Evolutionary conservation across 352 stramenopile species (phyloP).

Genomic region (Globisporangium paddicum): DNA sequence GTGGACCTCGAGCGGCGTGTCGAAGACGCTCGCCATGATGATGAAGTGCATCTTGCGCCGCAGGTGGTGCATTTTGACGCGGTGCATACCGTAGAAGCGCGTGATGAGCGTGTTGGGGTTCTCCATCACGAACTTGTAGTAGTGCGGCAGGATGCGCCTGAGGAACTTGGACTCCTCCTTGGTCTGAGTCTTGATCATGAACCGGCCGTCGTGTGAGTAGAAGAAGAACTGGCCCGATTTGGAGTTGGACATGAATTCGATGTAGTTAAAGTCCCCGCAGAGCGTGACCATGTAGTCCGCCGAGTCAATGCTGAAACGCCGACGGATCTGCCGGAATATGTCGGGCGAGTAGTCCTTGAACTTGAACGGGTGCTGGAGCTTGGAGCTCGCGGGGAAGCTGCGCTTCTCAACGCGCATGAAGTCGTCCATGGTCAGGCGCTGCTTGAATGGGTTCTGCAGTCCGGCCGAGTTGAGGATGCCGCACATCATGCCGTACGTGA

Average conservation of each 20-base stretch:
- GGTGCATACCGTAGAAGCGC: conserved; percentile 97
- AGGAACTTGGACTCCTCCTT: conserved; percentile 99
- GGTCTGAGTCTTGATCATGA: conserved; percentile 99
- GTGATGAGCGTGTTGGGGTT: conserved; percentile 98
- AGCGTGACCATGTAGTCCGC: conserved; percentile 91
- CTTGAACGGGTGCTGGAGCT: conserved; percentile 82
- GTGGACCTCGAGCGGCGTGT: conserved; percentile 92
- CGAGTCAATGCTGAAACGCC: conserved; percentile 69
- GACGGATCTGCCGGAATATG: conserved; percentile 78
- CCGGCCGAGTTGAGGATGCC: conserved; percentile 95
- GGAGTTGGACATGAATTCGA: conserved; percentile 98
- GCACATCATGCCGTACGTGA: conserved; percentile 99
- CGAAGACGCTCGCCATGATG: conserved; percentile 97
- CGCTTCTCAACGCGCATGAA: conserved; percentile 87
- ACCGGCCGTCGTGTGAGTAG: conserved; percentile 95
- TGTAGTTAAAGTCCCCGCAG: conserved; percentile 95
- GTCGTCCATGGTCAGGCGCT: conserved; percentile 87
- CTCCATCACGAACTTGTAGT: conserved; percentile 96
- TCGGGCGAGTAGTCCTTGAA: conserved; percentile 93
- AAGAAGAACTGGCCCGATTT: conserved; percentile 99
- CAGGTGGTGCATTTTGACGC: conserved; percentile 97
- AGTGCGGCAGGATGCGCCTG: conserved; percentile 95
- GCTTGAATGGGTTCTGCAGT: conserved; percentile 70
- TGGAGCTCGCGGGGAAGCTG: conserved; percentile 62
- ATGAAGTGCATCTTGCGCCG: conserved; percentile 92